Conservation (phyloP, 768 basidiomycete species). For the Trametes sanguinea region DNA sequence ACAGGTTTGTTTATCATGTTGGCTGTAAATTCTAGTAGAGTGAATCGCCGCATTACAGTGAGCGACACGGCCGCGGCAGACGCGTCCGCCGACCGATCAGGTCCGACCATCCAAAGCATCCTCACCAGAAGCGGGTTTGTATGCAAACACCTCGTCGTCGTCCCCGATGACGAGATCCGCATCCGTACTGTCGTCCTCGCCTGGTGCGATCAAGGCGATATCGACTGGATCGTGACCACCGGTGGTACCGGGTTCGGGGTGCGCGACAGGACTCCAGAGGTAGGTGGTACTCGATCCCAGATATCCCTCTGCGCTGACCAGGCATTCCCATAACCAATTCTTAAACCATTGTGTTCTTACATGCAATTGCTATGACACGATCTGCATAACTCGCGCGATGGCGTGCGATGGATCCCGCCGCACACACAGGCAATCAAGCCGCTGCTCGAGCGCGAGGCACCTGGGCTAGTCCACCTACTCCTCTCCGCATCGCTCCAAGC, state of each 20-base stretch:
- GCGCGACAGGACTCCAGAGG: slow-evolving; percentile 85
- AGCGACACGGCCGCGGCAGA: slow-evolving; percentile 69
- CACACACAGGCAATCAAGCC: slow-evolving; percentile 55
- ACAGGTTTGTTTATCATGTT: slow-evolving; percentile 27
- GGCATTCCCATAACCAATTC: too few relatives aligned
- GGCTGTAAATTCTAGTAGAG: background rate
- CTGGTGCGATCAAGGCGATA: slow-evolving; percentile 46
- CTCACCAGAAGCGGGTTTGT: slow-evolving; percentile 42
- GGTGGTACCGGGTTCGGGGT: slow-evolving; percentile 88
- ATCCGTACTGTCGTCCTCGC: slow-evolving; percentile 52
- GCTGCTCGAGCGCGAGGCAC: slow-evolving; percentile 63
- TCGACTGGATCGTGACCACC: slow-evolving; percentile 79
- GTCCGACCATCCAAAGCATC: slow-evolving; percentile 59
- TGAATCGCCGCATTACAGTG: slow-evolving; percentile 41
- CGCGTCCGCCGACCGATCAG: slow-evolving; percentile 59
- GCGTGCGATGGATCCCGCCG: background rate
- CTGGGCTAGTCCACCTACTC: slow-evolving; percentile 77
- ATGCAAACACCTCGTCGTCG: slow-evolving; percentile 42
- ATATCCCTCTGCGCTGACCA: background rate
- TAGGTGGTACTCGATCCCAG: slow-evolving; percentile 27
- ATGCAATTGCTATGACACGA: background rate
- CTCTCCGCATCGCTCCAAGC: slow-evolving; percentile 66
- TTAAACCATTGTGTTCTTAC: too few relatives aligned
- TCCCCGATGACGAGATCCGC: slow-evolving; percentile 61
- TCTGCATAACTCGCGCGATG: background rate